These are phyloP conservation scores for Babesia divergens DNA, from an alignment of 169 alveolate species.

Conservation along the genomic window DNA sequence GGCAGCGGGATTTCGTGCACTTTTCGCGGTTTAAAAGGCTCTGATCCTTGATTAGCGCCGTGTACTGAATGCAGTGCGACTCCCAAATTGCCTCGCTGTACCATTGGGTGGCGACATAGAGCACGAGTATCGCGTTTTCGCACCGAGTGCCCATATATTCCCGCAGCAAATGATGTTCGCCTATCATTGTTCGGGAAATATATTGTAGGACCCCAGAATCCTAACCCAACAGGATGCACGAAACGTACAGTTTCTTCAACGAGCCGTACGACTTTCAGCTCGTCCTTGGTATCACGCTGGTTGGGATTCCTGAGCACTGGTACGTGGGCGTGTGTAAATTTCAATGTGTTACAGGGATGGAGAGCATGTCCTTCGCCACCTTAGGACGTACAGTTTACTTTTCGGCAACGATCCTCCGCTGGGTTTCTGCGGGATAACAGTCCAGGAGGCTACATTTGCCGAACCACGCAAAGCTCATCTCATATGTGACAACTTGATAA, in stretches of 20 bases:
- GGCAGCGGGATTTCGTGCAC: not conserved
- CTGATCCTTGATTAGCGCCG: too few relatives aligned
- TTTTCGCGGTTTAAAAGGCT: too few relatives aligned
- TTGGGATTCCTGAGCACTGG: slow-evolving; percentile 58
- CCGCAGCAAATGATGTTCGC: not conserved
- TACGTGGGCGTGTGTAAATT: not conserved
- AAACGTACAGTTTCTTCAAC: slow-evolving; percentile 45
- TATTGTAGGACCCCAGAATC: not conserved
- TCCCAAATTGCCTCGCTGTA: not conserved
- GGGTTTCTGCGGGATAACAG: slow-evolving; percentile 21
- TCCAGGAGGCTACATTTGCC: slow-evolving; percentile 19
- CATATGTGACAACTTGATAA: slow-evolving; percentile 39
- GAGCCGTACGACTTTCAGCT: slow-evolving; percentile 63
- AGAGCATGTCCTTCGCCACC: slow-evolving; percentile 19
- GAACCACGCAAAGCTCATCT: slow-evolving; percentile 50
- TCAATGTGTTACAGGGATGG: slow-evolving; percentile 30
- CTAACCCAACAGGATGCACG: slow-evolving; percentile 15
- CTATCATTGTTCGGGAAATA: not conserved
- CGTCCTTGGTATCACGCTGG: slow-evolving; percentile 57
- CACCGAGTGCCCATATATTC: not conserved
- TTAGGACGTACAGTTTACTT: slow-evolving; percentile 39
- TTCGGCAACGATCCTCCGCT: slow-evolving; percentile 27
- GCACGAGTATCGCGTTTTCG: not conserved
- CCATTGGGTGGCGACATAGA: not conserved
- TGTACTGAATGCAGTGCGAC: not conserved